These are phyloP conservation scores for Sugiyamaella smithiae DNA, from an alignment of 805 yeast species.

Conservation along the genomic window DNA sequence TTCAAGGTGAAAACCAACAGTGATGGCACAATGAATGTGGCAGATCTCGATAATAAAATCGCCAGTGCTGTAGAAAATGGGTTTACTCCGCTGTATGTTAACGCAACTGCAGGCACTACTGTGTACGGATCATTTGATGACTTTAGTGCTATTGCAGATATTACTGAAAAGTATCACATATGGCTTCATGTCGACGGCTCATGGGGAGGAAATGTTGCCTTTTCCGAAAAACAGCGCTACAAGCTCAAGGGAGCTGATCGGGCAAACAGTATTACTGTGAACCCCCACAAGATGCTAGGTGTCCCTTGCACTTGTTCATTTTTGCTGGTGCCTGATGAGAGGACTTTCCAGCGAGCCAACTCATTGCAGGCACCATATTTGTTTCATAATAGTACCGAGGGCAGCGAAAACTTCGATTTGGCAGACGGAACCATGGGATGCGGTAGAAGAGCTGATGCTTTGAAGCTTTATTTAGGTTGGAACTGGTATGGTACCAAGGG, in stretches of 20 bases:
- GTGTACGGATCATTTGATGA: slow-evolving; percentile 83
- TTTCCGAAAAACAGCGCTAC: slow-evolving; percentile 47
- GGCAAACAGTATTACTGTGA: slow-evolving; percentile 75
- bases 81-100: slow-evolving; percentile 67
- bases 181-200: slow-evolving; percentile 90
- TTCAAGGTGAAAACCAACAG: slow-evolving; percentile 58
- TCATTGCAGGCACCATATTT: slow-evolving; percentile 77
- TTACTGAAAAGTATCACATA: slow-evolving; percentile 53
- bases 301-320: slow-evolving; percentile 70
- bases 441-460: slow-evolving; percentile 79
- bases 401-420: slow-evolving; percentile 56
- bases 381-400: slow-evolving; percentile 58
- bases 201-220: slow-evolving; percentile 86
- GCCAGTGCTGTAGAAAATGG: slow-evolving; percentile 48
- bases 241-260: slow-evolving; percentile 57
- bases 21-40: slow-evolving; percentile 56
- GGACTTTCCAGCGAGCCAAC: slow-evolving; percentile 65
- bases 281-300: slow-evolving; percentile 89
- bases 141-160: slow-evolving; percentile 49
- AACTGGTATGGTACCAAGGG: slow-evolving; percentile 71
- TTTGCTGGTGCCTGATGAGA: slow-evolving; percentile 65
- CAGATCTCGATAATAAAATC: slow-evolving; percentile 47
- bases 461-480: slow-evolving; percentile 80
- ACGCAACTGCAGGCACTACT: slow-evolving; percentile 87
- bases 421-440: slow-evolving; percentile 94